phyloP scores from a whole-genome alignment of 208 protist genomes.

The Angomonas ambiguus region DNA sequence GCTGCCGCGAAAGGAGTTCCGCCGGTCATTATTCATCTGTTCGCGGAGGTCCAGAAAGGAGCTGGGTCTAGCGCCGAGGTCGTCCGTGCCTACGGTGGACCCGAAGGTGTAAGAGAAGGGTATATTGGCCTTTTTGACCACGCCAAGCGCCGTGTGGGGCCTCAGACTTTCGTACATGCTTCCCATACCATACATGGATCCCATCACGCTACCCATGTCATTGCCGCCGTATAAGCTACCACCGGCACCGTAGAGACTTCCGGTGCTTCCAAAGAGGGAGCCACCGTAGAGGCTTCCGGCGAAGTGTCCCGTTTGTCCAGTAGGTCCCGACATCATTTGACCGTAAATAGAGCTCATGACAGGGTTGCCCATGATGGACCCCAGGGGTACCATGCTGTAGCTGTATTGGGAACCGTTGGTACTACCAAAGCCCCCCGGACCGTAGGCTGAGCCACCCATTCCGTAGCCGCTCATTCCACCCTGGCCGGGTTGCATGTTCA shows the following conservation, averaged over 20 bases:
- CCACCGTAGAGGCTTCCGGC: constrained; percentile 37
- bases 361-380: constrained; percentile 15
- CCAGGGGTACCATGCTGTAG: background rate
- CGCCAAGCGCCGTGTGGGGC: constrained; percentile 31
- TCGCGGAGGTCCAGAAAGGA: background rate
- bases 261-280: constrained; percentile 24
- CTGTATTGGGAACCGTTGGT: background rate
- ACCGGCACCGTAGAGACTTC: constrained; percentile 36
- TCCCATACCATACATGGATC: constrained; percentile 47
- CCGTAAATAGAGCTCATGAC: constrained; percentile 26
- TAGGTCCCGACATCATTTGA: constrained; percentile 12
- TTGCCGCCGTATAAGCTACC: constrained; percentile 38
- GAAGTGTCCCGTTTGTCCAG: constrained; percentile 23
- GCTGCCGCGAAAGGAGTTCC: background rate
- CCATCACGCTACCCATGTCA: constrained; percentile 21
- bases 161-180: constrained; percentile 31
- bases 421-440: background rate
- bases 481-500: constrained; percentile 11
- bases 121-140: constrained; percentile 31
- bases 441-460: constrained; percentile 11
- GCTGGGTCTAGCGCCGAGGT: background rate
- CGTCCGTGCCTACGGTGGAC: constrained; percentile 3
- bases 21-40: background rate
- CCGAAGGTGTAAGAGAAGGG: constrained; percentile 44
- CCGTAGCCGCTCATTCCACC: constrained; percentile 15